A percentile compares a stretch with the other conserved stretches of the same genome.
Conservation (phyloP, 2,329 filamentous ascomycete genomes). For the Aspergillus felis region DNA sequence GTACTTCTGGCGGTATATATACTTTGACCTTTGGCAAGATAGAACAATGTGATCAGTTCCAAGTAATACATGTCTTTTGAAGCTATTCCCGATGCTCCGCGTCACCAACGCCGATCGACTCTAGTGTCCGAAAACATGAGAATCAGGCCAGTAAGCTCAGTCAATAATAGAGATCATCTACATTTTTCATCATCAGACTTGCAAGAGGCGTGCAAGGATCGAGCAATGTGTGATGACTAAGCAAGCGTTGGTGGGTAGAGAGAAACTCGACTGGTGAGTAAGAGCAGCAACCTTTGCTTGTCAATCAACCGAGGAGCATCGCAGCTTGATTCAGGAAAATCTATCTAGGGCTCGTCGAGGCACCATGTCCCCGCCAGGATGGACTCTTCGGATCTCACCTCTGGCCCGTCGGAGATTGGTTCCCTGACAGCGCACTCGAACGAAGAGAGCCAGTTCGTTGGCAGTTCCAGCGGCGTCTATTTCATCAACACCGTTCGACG, state of each 20-base stretch:
- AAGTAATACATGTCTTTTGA: not conserved
- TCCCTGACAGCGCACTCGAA: constrained; percentile 41
- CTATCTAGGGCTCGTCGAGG: not conserved
- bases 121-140: too few relatives aligned
- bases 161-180: too few relatives aligned
- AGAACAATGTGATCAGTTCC: not conserved
- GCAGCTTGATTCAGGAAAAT: not conserved
- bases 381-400: constrained; percentile 23
- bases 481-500: constrained; percentile 53
- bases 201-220: not conserved
- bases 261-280: not conserved
- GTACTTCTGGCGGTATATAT: not conserved
- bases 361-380: constrained; percentile 21
- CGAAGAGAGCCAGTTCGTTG: constrained; percentile 50
- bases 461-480: constrained; percentile 51
- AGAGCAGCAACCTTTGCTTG: not conserved
- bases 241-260: too few relatives aligned
- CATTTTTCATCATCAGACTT: too few relatives aligned
- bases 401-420: constrained; percentile 37
- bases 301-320: not conserved
- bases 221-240: not conserved
- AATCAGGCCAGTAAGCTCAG: too few relatives aligned
- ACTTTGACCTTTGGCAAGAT: not conserved
- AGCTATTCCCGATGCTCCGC: too few relatives aligned
- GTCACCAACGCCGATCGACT: too few relatives aligned